Conservation (phyloP, 2,329 filamentous ascomycete genomes). For the Trichophyton mentagrophytes region DNA sequence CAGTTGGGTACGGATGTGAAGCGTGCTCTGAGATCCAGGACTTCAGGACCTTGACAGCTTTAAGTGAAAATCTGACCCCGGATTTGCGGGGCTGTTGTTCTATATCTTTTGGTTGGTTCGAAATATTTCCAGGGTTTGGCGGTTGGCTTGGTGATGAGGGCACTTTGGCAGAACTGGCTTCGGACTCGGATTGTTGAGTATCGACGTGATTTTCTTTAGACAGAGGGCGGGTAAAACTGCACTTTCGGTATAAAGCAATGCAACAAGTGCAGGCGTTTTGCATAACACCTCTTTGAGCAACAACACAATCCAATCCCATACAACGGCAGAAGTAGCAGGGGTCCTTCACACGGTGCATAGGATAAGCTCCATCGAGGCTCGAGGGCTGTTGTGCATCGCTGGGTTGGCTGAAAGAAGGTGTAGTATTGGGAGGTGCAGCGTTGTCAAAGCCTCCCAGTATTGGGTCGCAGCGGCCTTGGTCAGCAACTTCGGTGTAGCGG, state of each 20-base stretch:
- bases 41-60: conserved; percentile 68
- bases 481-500: background rate
- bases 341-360: conserved; percentile 34
- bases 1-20: conserved; percentile 75
- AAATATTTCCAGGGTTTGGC: conserved; percentile 26
- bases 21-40: conserved; percentile 71
- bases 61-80: conserved; percentile 63
- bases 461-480: background rate
- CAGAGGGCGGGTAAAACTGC: conserved; percentile 35
- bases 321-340: conserved; percentile 35
- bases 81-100: conserved; percentile 45
- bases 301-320: conserved; percentile 37
- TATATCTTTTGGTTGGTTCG: conserved; percentile 21
- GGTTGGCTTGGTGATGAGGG: conserved; percentile 29
- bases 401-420: background rate
- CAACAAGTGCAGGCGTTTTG: conserved; percentile 36
- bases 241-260: conserved; percentile 36
- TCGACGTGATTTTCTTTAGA: conserved; percentile 31
- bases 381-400: conserved; percentile 6
- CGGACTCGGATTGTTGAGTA: conserved; percentile 33
- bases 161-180: conserved; percentile 30
- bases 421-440: background rate
- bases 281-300: conserved; percentile 33
- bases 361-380: conserved; percentile 23
- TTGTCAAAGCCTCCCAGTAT: background rate